Evolutionary conservation across 1,284 basidiomycete species (phyloP).

Genomic region (Ustilago trichophora): DNA sequence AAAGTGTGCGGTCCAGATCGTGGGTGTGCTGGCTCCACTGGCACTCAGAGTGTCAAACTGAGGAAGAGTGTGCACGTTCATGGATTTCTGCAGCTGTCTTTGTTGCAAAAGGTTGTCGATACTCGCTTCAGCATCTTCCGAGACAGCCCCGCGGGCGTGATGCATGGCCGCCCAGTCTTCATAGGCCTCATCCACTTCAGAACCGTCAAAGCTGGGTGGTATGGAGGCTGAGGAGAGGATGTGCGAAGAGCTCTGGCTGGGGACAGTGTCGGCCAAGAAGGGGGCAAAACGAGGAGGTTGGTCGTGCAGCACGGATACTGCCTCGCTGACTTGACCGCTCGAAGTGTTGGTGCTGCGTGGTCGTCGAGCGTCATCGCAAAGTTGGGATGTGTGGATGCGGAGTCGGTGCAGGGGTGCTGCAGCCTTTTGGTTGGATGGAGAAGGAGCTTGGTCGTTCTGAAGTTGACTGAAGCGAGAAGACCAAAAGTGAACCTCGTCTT

Average conservation of each 20-base stretch:
- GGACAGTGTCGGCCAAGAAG: constrained; percentile 18
- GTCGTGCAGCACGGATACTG: constrained; percentile 32
- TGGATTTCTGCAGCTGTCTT: constrained; percentile 21
- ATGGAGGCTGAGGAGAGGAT: neutral
- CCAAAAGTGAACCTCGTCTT: constrained; percentile 43
- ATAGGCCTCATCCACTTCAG: constrained; percentile 32
- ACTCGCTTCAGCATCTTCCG: constrained; percentile 36
- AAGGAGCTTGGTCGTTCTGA: neutral
- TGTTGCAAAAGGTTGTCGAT: constrained; percentile 24
- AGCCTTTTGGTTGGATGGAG: too few species aligned
- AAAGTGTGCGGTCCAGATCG: constrained; percentile 37
- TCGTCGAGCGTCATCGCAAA: neutral
- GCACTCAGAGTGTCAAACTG: constrained; percentile 18
- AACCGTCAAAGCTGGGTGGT: neutral
- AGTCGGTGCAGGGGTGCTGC: too few species aligned
- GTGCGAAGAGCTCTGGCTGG: neutral
- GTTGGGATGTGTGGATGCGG: too few species aligned
- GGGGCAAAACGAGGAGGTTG: constrained; percentile 29
- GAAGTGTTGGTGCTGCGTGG: constrained; percentile 34
- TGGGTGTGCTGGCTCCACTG: constrained; percentile 34
- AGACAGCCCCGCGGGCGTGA: constrained; percentile 28
- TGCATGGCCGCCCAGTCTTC: constrained; percentile 48
- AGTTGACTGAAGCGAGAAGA: constrained; percentile 28
- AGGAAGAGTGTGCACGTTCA: constrained; percentile 12
- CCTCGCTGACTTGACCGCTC: constrained; percentile 36